Evolutionary conservation across 2,329 filamentous ascomycete genomes (phyloP), one percentile per base, ranked within the genome.

Genomic region (Arthrinium phaeospermum): DNA sequence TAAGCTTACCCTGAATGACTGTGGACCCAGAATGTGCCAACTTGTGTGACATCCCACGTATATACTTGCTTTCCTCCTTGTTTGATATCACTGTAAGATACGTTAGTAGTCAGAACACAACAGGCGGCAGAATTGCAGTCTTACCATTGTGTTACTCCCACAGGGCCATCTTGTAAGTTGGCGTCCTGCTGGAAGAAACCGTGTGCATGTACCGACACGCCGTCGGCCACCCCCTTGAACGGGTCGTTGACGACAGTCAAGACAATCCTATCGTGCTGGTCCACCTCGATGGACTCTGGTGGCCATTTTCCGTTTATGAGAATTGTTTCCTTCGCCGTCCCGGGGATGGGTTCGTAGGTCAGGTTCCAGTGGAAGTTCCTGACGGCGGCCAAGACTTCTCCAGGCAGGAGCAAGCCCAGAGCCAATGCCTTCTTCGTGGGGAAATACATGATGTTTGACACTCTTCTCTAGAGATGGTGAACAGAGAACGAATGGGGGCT

Each of bases 231-330:
- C 24, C 68, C 68, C 22, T 70, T 64, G 16, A 46, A 12, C 13
- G 34, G 16, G 27, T 64, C 69, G 45, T 71, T 71, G 51, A 44
- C 46, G 6, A 71, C 69, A 4, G 37, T 64, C 37, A 71, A 44
- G 19, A 71, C 41, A n/a, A 71, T 71, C 4, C 16, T 24, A 30
- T 71, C 69, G 57, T 71, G 30, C 45, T 57, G 45, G 27, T 71
- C 44, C 51, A 64, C 69, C 53, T 71, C 69, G 69, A 71, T 47
- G 14, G 69, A 30, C 53, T 64, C 51, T 16, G 69, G 69, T 13
- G 69, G 69, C 69, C 69, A 71, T 37, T 46, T 46, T 16, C 57
- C 57, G 57, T 71, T 71, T 30, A 71, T 71, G 12, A 71, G 69
- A n/a, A 71, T 47, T 24, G 45, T 45, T 34, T 64, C 19, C 14